Conservation (phyloP, 2,329 filamentous ascomycete genomes). For the Penicillium hesseltinei region DNA sequence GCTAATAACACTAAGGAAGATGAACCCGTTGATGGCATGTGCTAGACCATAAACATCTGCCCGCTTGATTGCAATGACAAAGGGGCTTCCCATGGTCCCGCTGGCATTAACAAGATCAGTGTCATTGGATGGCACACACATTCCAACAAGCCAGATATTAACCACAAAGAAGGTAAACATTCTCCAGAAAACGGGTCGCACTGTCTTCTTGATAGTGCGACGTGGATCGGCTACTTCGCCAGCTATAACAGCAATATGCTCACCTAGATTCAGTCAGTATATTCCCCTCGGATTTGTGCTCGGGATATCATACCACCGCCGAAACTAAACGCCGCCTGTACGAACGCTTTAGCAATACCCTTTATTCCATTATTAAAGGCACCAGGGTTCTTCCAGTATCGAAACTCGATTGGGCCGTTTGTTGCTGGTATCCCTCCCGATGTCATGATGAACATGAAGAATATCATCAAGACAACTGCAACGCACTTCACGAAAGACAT, state of each 20-base stretch:
- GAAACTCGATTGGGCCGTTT: constrained; percentile 34
- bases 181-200: constrained; percentile 35
- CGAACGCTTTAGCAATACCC: constrained; percentile 36
- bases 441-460: constrained; percentile 39
- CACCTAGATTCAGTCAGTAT: constrained; percentile 16
- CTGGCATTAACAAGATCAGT: constrained; percentile 26
- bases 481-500: constrained; percentile 34
- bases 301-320: constrained; percentile 21
- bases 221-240: constrained; percentile 33
- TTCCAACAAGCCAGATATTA: constrained; percentile 38
- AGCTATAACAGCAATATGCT: constrained; percentile 36
- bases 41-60: constrained; percentile 33
- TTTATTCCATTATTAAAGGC: constrained; percentile 35
- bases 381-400: constrained; percentile 29
- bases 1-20: constrained; percentile 36
- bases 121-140: constrained; percentile 35
- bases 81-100: constrained; percentile 34
- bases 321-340: constrained; percentile 37
- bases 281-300: no score
- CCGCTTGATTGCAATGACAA: constrained; percentile 30
- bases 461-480: constrained; percentile 34
- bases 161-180: constrained; percentile 38
- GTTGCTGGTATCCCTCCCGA: constrained; percentile 34
- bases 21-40: constrained; percentile 35
- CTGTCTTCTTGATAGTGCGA: constrained; percentile 30